These are phyloP conservation scores for Tranzscheliella williamsii DNA, from an alignment of 1,284 basidiomycete genomes.

Conservation along the genomic window DNA sequence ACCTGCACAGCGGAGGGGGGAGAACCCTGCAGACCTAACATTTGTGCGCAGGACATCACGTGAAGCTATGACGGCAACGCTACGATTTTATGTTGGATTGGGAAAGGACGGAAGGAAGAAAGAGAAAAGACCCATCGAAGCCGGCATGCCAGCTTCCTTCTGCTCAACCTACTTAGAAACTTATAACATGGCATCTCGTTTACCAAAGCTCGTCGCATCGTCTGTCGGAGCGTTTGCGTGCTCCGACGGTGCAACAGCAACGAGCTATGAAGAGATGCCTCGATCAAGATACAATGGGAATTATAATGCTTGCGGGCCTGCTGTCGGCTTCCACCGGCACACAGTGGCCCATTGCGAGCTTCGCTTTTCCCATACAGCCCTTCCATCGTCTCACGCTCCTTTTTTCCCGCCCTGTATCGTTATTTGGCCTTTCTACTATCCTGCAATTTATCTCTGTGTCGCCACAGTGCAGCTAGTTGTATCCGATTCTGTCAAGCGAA, in stretches of 20 bases:
- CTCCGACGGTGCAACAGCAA: constrained; percentile 23
- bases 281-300: constrained; percentile 19
- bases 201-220: constrained; percentile 38
- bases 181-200: constrained; percentile 20
- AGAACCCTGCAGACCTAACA: too few relatives aligned
- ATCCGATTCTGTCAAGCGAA: too few relatives aligned
- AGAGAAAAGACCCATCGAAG: neutral
- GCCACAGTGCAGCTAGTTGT: too few relatives aligned
- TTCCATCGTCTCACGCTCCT: too few relatives aligned
- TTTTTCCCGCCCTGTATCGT: too few relatives aligned
- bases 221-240: constrained; percentile 37
- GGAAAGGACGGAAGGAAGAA: neutral
- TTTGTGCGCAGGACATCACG: too few relatives aligned
- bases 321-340: neutral
- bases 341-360: constrained; percentile 27
- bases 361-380: constrained; percentile 46
- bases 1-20: too few relatives aligned
- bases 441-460: too few relatives aligned
- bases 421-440: too few relatives aligned
- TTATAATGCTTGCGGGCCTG: constrained; percentile 42
- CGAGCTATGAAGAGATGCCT: constrained; percentile 36
- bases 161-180: constrained; percentile 45
- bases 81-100: too few relatives aligned
- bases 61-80: too few relatives aligned
- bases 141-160: constrained; percentile 9